phyloP scores from a whole-genome alignment of 2,329 filamentous ascomycete genomes.

The Trichoderma cornu-damae region DNA sequence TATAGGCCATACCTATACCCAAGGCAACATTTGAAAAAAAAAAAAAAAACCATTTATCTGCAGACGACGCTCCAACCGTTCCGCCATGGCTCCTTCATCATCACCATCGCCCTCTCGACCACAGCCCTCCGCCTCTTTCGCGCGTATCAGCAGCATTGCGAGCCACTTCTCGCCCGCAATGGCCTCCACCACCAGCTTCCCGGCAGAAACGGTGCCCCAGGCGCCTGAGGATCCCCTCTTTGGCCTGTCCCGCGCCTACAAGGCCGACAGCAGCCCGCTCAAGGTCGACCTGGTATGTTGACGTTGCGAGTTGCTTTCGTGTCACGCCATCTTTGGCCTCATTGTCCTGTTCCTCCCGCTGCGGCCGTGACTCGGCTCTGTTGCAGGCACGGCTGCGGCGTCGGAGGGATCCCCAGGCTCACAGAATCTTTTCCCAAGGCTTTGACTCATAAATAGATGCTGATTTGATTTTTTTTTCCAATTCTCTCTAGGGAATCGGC shows the following conservation, averaged over 20 bases:
- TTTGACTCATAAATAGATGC: conserved; percentile 8
- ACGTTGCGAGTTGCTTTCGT: conserved; percentile 30
- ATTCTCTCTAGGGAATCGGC: conserved; percentile 59
- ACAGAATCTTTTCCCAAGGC: conserved; percentile 8
- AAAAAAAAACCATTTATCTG: not conserved
- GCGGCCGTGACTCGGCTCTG: not conserved
- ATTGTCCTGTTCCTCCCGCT: not conserved
- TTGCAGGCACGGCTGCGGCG: conserved; percentile 4
- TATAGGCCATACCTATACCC: too few relatives aligned
- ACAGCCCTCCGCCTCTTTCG: conserved; percentile 43
- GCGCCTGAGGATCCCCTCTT: conserved; percentile 95
- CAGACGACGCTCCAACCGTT: conserved; percentile 13
- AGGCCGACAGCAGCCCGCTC: conserved; percentile 66
- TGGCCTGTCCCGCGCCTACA: conserved; percentile 82
- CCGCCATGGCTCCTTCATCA: conserved; percentile 30
- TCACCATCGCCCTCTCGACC: conserved; percentile 25
- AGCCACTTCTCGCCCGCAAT: conserved; percentile 63
- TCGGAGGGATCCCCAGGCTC: conserved; percentile 8
- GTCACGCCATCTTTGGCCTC: not conserved
- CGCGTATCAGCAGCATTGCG: conserved; percentile 57
- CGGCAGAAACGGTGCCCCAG: conserved; percentile 71
- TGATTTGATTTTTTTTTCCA: conserved; percentile 10
- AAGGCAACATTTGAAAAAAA: too few relatives aligned
- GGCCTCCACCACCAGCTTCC: conserved; percentile 59
- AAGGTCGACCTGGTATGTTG: conserved; percentile 84